Evolutionary conservation across 2,329 filamentous ascomycete species (phyloP).

Genomic region (Cladorrhinum sp.): DNA sequence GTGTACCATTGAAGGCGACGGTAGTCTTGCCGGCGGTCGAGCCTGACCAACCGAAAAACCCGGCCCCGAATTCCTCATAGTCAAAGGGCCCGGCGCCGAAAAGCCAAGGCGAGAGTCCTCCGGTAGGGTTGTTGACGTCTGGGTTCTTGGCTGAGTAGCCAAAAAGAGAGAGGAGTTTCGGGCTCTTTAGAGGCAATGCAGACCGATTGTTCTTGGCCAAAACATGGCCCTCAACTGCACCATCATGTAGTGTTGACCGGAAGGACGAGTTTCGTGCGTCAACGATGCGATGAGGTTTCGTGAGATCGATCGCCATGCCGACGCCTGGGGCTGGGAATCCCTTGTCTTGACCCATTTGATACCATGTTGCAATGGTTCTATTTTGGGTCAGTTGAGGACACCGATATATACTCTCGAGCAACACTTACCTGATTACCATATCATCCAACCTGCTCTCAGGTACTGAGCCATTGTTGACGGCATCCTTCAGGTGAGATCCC

Average conservation of each 20-base stretch:
- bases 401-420: neutral
- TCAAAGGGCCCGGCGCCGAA: conserved; percentile 41
- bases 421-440: conserved; percentile 50
- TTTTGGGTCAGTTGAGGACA: conserved; percentile 18
- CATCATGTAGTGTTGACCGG: conserved; percentile 45
- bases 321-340: conserved; percentile 45
- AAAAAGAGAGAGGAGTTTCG: conserved; percentile 54
- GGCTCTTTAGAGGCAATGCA: conserved; percentile 51
- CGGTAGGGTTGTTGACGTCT: conserved; percentile 40
- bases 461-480: conserved; percentile 60
- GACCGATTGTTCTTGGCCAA: conserved; percentile 59
- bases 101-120: conserved; percentile 36
- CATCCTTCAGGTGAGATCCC: conserved; percentile 53
- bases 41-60: conserved; percentile 30
- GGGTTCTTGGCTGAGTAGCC: conserved; percentile 56
- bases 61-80: conserved; percentile 30
- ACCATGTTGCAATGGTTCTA: conserved; percentile 52
- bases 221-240: conserved; percentile 61
- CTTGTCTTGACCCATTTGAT: conserved; percentile 51
- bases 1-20: conserved; percentile 43
- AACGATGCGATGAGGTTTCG: conserved; percentile 48
- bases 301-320: conserved; percentile 50
- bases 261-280: conserved; percentile 52
- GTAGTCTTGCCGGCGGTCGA: conserved; percentile 19
- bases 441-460: conserved; percentile 55